phyloP scores from a whole-genome alignment of 768 basidiomycete genomes.

The Tulasnella sp. region DNA sequence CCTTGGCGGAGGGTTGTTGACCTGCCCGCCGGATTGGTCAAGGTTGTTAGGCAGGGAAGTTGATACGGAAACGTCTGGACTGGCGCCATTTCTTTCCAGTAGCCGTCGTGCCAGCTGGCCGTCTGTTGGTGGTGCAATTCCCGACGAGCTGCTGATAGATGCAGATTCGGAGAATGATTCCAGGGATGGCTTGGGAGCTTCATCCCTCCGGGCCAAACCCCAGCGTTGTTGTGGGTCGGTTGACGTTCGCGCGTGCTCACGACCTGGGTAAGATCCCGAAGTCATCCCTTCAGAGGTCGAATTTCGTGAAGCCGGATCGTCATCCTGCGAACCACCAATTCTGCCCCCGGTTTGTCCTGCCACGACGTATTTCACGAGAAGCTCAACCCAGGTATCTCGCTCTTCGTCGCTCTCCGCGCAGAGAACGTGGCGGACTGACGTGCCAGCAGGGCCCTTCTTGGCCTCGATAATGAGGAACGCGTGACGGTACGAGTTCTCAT shows the following conservation, averaged over 20 bases:
- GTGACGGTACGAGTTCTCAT: conserved; percentile 92
- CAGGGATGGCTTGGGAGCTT: conserved; percentile 2
- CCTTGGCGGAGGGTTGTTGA: conserved; percentile 33
- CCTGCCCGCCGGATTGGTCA: conserved; percentile 28
- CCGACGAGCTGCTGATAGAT: not conserved
- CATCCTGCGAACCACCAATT: not conserved
- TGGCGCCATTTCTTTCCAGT: conserved; percentile 36
- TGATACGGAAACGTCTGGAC: conserved; percentile 44
- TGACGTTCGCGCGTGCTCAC: not conserved
- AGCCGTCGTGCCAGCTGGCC: conserved; percentile 29
- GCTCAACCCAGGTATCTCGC: conserved; percentile 90
- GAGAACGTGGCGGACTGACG: conserved; percentile 77
- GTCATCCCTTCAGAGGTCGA: conserved; percentile 8
- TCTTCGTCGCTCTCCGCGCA: conserved; percentile 95
- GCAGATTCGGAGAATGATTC: conserved; percentile 14
- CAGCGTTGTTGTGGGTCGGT: conserved; percentile 3
- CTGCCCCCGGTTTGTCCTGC: conserved; percentile 34
- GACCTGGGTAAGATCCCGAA: not conserved
- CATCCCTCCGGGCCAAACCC: conserved; percentile 4
- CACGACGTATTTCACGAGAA: conserved; percentile 80
- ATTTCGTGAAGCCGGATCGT: not conserved
- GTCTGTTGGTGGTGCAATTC: not conserved
- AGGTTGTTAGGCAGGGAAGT: conserved; percentile 48
- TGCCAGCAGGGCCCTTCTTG: conserved; percentile 60
- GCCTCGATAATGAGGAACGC: conserved; percentile 95